Evolutionary conservation across 768 basidiomycete species (phyloP).

Genomic region (Trametes maxima): DNA sequence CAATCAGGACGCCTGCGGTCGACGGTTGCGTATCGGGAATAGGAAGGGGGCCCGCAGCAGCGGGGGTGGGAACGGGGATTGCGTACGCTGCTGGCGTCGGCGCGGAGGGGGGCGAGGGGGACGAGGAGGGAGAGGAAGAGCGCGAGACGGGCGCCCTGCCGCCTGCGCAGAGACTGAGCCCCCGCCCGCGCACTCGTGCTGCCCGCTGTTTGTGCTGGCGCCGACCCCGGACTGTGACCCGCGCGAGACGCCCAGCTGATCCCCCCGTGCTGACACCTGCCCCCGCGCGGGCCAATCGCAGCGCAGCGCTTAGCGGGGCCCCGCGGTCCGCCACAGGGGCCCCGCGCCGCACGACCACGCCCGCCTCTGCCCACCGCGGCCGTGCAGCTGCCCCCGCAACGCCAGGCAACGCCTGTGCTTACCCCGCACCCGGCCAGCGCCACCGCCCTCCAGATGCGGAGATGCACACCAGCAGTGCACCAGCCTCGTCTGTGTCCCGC

Average conservation of each 20-base stretch:
- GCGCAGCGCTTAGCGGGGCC: not conserved
- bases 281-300: not conserved
- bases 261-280: slow-evolving; percentile 9
- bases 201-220: too few relatives aligned
- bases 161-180: not conserved
- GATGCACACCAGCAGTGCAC: too few relatives aligned
- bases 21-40: not conserved
- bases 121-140: not conserved
- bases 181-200: too few relatives aligned
- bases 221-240: slow-evolving; percentile 9
- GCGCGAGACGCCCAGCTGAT: slow-evolving; percentile 10
- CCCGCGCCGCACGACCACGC: slow-evolving; percentile 4
- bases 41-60: not conserved
- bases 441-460: too few relatives aligned
- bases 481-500: too few relatives aligned
- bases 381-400: too few relatives aligned
- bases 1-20: slow-evolving; percentile 13
- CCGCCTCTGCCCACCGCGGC: too few relatives aligned
- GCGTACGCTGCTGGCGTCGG: not conserved
- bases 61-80: not conserved
- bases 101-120: not conserved
- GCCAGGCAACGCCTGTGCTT: slow-evolving; percentile 1
- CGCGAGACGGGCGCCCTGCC: not conserved
- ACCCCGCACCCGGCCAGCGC: not conserved
- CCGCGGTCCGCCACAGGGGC: slow-evolving; percentile 6